Evolutionary conservation across 1,284 basidiomycete species (phyloP), one percentile per base, ranked within the genome.

Genomic region (Thecaphora thlaspeos): DNA sequence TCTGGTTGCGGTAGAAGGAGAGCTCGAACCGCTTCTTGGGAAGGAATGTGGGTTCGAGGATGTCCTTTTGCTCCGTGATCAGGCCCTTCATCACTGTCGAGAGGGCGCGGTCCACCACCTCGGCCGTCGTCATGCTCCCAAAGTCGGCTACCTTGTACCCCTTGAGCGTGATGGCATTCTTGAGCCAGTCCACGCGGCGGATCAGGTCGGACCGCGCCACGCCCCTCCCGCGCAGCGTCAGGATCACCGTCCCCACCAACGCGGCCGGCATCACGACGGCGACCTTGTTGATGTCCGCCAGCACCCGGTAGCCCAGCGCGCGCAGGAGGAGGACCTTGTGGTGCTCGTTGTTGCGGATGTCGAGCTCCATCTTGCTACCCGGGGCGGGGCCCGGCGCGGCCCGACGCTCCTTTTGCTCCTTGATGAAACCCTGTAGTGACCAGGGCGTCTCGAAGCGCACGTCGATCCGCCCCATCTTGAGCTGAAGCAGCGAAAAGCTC

Each of bases 191-290:
- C 17, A 79, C 78, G 10, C 76, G 64, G 10, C 67, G 42, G 37
- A 79, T 70, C 46, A 79, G 68, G 44, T 78, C 76, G 11, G 52
- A 56, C n/a, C 75, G 59, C 3, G 78, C 77, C n/a, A 79, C 70
- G 10, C 78, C 78, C 42, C 74, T 56, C 4, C 78, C 78, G 38
- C 78, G 76, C 42, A 78, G 64, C 4, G 76, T 79, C 10, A 79
- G 56, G 48, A 79, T 62, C 12, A 78, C 71, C 4, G 78, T 71
- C 2, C 78, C 78, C 32, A 79, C 73, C 9, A 80, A 63, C 1
- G 76, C 77, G 0, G 78, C 74, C 12, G 79, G 79, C 78, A 79
- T 79, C 48, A 79, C 70, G 21, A 79, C 75, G n/a, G 76, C 64
- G 7, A 68, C 67, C 12, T 69, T 59, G 67, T 80, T 80, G 67